Conservation (phyloP, 2,329 filamentous ascomycete genomes). For the Xylariales sp. region DNA sequence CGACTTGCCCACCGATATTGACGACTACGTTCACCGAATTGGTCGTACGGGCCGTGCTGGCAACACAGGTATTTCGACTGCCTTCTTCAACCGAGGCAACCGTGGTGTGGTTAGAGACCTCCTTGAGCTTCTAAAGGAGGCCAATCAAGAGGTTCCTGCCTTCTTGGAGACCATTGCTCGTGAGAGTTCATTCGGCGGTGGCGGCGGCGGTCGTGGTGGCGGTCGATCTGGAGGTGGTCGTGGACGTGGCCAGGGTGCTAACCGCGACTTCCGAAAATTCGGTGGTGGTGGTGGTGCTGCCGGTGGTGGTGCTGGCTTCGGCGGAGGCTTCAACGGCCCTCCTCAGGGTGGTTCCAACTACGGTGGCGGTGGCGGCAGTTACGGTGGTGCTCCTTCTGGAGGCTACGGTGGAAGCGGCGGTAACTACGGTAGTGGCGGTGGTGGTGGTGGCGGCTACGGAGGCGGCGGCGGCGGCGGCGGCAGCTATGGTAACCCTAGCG, state of each 20-base stretch:
- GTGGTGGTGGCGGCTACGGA: constrained; percentile 34
- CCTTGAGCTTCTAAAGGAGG: constrained; percentile 96
- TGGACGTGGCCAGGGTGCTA: constrained; percentile 65
- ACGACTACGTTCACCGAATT: constrained; percentile 98
- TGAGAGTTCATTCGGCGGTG: constrained; percentile 77
- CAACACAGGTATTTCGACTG: constrained; percentile 96
- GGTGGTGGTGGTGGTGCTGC: constrained; percentile 54
- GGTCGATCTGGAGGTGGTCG: constrained; percentile 64
- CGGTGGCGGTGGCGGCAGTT: constrained; percentile 40
- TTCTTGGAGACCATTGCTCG: constrained; percentile 98
- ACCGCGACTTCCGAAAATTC: constrained; percentile 85
- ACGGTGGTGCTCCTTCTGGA: constrained; percentile 34
- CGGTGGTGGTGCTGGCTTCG: constrained; percentile 35
- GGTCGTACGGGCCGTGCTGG: constrained; percentile 99
- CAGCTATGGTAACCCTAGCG: constrained; percentile 66
- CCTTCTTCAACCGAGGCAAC: constrained; percentile 99
- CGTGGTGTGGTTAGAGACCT: constrained; percentile 95
- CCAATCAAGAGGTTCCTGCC: constrained; percentile 89
- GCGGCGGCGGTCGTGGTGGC: constrained; percentile 56
- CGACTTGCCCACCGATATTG: constrained; percentile 96
- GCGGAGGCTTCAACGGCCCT: constrained; percentile 36
- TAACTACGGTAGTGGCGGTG: constrained; percentile 35
- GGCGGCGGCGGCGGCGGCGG: constrained; percentile 44
- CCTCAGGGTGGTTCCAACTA: constrained; percentile 30
- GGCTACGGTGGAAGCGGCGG: constrained; percentile 38